These are phyloP conservation scores for Hordeum marinum DNA, from an alignment of 176 grass and related monocot genomes.

Conservation along the genomic window DNA sequence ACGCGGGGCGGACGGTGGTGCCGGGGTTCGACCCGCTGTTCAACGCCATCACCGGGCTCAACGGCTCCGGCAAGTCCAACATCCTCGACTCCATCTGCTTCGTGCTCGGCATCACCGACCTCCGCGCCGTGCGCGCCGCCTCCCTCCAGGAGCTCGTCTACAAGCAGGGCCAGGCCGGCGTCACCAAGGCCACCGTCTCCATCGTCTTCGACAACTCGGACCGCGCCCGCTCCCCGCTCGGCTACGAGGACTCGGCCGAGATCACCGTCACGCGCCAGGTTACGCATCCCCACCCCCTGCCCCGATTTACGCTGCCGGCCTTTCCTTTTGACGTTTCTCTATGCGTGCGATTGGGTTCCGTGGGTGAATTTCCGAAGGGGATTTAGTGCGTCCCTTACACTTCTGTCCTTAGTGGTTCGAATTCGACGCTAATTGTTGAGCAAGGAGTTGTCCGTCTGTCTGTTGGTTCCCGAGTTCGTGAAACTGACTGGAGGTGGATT, in stretches of 20 bases:
- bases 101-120: conserved; percentile 94
- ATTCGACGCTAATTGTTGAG: not conserved
- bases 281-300: not conserved
- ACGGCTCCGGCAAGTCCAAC: conserved; percentile 96
- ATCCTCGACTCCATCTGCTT: conserved; percentile 99
- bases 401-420: not conserved
- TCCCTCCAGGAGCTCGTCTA: conserved; percentile 97
- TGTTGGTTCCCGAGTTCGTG: not conserved
- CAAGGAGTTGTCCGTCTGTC: not conserved
- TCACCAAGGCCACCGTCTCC: conserved; percentile 92
- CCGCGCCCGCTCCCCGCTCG: conserved; percentile 68
- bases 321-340: not conserved
- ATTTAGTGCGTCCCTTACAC: not conserved
- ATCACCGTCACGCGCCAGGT: conserved; percentile 97
- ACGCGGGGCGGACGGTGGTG: conserved; percentile 88
- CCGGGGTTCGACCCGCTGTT: conserved; percentile 86
- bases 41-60: conserved; percentile 97
- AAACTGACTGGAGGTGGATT: conserved; percentile 11
- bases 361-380: not conserved
- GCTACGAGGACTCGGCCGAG: conserved; percentile 80
- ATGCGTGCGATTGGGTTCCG: not conserved
- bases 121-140: conserved; percentile 73
- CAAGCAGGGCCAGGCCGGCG: conserved; percentile 97
- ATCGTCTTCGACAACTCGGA: conserved; percentile 94
- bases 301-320: not conserved